A percentile compares a stretch with the other conserved stretches of the same genome.
Evolutionary conservation across 2,329 filamentous ascomycete species (phyloP).

Genomic region (Fusarium dimerum): DNA sequence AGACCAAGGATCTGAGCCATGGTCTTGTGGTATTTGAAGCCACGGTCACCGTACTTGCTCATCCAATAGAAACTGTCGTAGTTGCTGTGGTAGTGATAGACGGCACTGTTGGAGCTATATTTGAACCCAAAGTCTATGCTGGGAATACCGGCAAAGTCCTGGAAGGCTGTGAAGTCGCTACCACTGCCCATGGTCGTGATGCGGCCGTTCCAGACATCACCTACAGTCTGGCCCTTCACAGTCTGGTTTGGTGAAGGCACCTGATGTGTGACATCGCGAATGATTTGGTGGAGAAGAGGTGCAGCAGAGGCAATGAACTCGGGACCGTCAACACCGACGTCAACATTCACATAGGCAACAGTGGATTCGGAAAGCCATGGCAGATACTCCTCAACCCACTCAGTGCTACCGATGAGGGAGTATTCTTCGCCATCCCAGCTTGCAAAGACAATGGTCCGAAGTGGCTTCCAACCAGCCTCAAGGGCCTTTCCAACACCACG

Average conservation of each 20-base stretch:
- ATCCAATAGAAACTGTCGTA: constrained; percentile 93
- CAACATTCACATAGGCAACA: constrained; percentile 85
- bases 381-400: constrained; percentile 90
- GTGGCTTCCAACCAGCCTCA: constrained; percentile 58
- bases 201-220: constrained; percentile 63
- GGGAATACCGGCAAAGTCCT: constrained; percentile 69
- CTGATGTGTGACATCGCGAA: constrained; percentile 64
- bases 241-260: constrained; percentile 78
- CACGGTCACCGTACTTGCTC: constrained; percentile 73
- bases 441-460: constrained; percentile 88
- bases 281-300: constrained; percentile 72
- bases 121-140: constrained; percentile 65
- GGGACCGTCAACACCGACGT: constrained; percentile 69
- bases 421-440: constrained; percentile 86
- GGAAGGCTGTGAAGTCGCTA: constrained; percentile 74
- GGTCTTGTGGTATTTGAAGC: constrained; percentile 65
- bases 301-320: constrained; percentile 67
- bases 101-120: constrained; percentile 44
- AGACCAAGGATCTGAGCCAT: constrained; percentile 67
- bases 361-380: constrained; percentile 75
- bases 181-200: constrained; percentile 71
- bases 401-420: constrained; percentile 80
- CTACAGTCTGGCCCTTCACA: constrained; percentile 68
- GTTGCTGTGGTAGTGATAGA: constrained; percentile 88
- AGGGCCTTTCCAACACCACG: constrained; percentile 73